phyloP scores from a whole-genome alignment of 2,329 filamentous ascomycete species.

The Apiospora koreana region DNA sequence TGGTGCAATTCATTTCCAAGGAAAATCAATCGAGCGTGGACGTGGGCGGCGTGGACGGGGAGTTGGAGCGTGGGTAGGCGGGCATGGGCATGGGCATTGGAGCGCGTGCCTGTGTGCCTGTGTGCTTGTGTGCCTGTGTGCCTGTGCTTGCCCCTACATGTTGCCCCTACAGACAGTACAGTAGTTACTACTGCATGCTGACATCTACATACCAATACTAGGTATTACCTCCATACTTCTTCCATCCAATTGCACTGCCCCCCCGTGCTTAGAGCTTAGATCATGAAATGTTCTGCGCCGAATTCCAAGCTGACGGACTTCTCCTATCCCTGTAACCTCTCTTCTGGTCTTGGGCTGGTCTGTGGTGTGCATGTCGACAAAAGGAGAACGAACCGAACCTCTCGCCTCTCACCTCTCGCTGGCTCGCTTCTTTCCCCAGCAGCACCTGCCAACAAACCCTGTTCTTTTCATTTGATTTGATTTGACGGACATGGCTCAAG shows the following conservation, averaged over 20 bases:
- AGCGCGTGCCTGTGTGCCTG: too few species aligned
- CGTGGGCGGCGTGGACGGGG: too few species aligned
- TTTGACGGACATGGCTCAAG: background rate
- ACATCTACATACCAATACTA: too few species aligned
- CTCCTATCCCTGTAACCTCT: background rate
- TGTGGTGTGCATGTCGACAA: background rate
- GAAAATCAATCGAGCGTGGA: background rate
- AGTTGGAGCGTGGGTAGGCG: too few species aligned
- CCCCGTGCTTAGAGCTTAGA: background rate
- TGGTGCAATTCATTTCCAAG: background rate
- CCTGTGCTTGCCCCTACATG: background rate
- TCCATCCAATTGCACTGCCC: background rate
- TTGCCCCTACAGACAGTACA: too few species aligned
- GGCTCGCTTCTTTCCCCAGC: too few species aligned
- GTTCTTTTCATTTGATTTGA: conserved; percentile 3
- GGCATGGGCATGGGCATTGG: too few species aligned
- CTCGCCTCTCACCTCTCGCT: too few species aligned
- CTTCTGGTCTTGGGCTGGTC: too few species aligned
- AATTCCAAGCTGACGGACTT: background rate
- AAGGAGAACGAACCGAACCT: background rate
- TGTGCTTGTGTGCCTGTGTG: background rate
- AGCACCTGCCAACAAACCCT: background rate
- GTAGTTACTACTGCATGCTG: background rate
- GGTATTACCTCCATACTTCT: too few species aligned
- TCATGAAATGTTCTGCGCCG: background rate